phyloP scores from a whole-genome alignment of 2,329 filamentous ascomycete genomes.

The Botrytis elliptica region DNA sequence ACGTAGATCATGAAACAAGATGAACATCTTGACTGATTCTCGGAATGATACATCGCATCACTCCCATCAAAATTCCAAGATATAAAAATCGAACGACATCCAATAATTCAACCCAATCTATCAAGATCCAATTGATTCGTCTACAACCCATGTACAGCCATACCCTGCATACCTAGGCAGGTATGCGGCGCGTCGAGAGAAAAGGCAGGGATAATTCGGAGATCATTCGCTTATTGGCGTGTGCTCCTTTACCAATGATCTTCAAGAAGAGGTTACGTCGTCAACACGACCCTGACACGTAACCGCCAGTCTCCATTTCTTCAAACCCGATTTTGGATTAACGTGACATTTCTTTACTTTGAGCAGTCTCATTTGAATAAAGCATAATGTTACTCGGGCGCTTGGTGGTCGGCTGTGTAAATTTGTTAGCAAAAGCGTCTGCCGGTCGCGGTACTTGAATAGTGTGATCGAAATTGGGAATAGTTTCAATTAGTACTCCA shows the following conservation, averaged over 20 bases:
- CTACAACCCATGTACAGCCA: constrained; percentile 20
- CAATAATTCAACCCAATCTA: constrained; percentile 8
- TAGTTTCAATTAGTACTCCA: constrained; percentile 6
- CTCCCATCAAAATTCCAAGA: not conserved
- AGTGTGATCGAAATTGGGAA: not conserved
- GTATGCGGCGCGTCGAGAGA: constrained; percentile 33
- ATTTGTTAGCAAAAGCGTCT: constrained; percentile 25
- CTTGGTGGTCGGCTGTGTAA: constrained; percentile 35
- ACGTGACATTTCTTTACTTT: constrained; percentile 1
- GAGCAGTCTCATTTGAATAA: constrained; percentile 5
- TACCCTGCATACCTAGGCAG: constrained; percentile 15
- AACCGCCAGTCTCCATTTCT: constrained; percentile 28
- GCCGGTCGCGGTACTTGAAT: constrained; percentile 26
- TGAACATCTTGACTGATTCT: constrained; percentile 30
- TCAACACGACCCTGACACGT: constrained; percentile 37
- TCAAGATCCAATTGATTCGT: constrained; percentile 10
- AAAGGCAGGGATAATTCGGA: constrained; percentile 7
- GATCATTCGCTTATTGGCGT: constrained; percentile 28
- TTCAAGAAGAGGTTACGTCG: constrained; percentile 20
- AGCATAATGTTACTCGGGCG: constrained; percentile 20
- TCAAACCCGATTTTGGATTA: not conserved
- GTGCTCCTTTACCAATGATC: constrained; percentile 30
- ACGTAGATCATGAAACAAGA: constrained; percentile 32
- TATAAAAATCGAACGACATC: not conserved
- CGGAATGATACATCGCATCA: constrained; percentile 17